These are phyloP conservation scores for Pythium volutum DNA, from an alignment of 352 stramenopile species.

Conservation along the genomic window DNA sequence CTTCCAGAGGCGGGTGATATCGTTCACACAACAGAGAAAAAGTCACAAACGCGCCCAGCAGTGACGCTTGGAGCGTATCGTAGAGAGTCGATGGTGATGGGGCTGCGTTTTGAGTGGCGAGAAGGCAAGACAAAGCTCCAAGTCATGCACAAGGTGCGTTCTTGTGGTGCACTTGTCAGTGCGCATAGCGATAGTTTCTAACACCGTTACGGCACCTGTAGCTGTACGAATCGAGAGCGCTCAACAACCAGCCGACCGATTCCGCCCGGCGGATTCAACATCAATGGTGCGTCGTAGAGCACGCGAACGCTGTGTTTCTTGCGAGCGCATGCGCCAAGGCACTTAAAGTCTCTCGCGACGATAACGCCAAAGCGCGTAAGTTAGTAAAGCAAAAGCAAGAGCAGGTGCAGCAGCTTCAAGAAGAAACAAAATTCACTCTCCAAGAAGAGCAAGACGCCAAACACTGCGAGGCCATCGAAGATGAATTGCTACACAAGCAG, in stretches of 20 bases:
- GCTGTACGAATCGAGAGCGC: constrained; percentile 11
- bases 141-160: constrained; percentile 56
- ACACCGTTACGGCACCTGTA: not conserved
- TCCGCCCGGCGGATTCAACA: not conserved
- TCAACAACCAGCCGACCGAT: not conserved
- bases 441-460: constrained; percentile 32
- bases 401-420: constrained; percentile 38
- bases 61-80: constrained; percentile 16
- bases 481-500: constrained; percentile 31
- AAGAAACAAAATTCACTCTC: constrained; percentile 41
- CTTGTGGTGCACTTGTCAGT: too few relatives aligned
- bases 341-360: constrained; percentile 29
- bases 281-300: constrained; percentile 41
- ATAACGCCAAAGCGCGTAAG: constrained; percentile 34
- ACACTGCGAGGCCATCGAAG: constrained; percentile 34
- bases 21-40: not conserved
- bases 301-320: constrained; percentile 48
- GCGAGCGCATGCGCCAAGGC: constrained; percentile 39
- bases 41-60: not conserved
- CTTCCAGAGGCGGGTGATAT: constrained; percentile 6
- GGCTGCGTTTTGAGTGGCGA: constrained; percentile 66
- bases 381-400: constrained; percentile 34
- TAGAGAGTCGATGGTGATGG: constrained; percentile 44
- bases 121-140: constrained; percentile 61
- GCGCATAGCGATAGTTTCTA: not conserved